These are phyloP conservation scores for Rhodofomes roseus DNA, from an alignment of 1,284 basidiomycete species.

Conservation along the genomic window DNA sequence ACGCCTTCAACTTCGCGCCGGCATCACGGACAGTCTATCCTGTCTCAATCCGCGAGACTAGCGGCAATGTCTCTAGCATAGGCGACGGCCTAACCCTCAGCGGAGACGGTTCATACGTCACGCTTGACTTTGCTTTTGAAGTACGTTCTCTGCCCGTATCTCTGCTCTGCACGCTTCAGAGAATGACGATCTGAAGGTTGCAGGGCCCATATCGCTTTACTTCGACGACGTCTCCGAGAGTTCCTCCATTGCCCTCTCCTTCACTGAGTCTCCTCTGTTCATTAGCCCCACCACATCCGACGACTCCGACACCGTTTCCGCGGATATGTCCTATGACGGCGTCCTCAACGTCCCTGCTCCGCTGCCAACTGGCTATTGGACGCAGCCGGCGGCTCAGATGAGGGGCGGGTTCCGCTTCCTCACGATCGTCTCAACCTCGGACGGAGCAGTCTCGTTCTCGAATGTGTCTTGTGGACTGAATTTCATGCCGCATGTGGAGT, in stretches of 20 bases:
- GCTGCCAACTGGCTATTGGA: slow-evolving; percentile 40
- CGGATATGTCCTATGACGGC: slow-evolving; percentile 41
- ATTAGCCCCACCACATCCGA: slow-evolving; percentile 41
- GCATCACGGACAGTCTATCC: slow-evolving; percentile 36
- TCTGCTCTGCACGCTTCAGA: not conserved
- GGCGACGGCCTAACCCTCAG: slow-evolving; percentile 28
- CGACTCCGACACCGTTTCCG: slow-evolving; percentile 34
- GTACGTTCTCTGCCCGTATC: slow-evolving; percentile 18
- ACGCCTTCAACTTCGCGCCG: slow-evolving; percentile 44
- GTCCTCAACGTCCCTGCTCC: slow-evolving; percentile 38
- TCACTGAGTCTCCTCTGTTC: slow-evolving; percentile 46
- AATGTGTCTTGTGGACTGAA: slow-evolving; percentile 42
- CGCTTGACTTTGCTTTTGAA: slow-evolving; percentile 45
- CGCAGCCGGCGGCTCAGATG: slow-evolving; percentile 40
- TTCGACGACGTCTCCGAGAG: slow-evolving; percentile 28
- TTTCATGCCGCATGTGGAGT: slow-evolving; percentile 51
- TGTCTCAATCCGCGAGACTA: slow-evolving; percentile 25
- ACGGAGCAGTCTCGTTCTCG: slow-evolving; percentile 24
- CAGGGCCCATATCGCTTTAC: slow-evolving; percentile 39
- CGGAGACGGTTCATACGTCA: slow-evolving; percentile 37
- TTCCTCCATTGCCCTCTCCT: slow-evolving; percentile 40
- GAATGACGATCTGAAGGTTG: slow-evolving; percentile 29
- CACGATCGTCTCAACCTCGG: slow-evolving; percentile 41
- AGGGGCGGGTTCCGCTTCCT: slow-evolving; percentile 55
- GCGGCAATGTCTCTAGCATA: slow-evolving; percentile 32